Evolutionary conservation across 768 basidiomycete genomes (phyloP), one percentile per base, ranked within the genome.

Genomic region (Clitopilus hobsonii): DNA sequence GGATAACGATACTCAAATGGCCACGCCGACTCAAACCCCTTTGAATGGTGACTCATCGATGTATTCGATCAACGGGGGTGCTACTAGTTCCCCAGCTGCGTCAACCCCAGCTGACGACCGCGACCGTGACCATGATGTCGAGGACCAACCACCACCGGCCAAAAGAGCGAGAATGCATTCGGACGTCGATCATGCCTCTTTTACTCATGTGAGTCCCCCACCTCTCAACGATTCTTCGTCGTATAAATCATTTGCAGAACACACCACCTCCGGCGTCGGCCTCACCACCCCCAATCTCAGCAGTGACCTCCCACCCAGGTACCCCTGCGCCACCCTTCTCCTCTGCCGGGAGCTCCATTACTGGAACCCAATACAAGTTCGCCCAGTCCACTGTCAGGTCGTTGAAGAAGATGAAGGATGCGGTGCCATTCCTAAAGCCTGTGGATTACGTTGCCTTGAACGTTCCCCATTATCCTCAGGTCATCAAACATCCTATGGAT

Each of bases 401-500:
- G 26, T 69, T 98, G 64, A 96, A 91, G 78, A 94, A 91, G 74
- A 67, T 84, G 66, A 92, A 91, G 67, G 92, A 96, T 53, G 84
- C 92, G 0, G 65, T 67, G 1, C 85, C 94, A 0, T 99, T 99
- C 73, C 70, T 88, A 52, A 78, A 77, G 50, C 94, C 97, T 18
- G 97, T 99, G 54, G 97, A 99, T 68, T 80, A 86, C 20, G 80
- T 94, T 60, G 88, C 84, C 6, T 75, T 93, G 61, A 84, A 83
- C 57, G 84, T 92, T 57, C 96, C 94, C 7, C 93, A 96, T 67
- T 99, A 99, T 63, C 82, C 82, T 29, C 78, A 78, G 45, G 84
- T 98, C 66, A 83, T 99, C 71, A 91, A 86, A 65, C 82, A 79
- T 24, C 97, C 97, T 0, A 98, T 98, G 92, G 97, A 98, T 67